Evolutionary conservation across 768 basidiomycete species (phyloP).

Genomic region (Porpolomopsis calyptriformis): DNA sequence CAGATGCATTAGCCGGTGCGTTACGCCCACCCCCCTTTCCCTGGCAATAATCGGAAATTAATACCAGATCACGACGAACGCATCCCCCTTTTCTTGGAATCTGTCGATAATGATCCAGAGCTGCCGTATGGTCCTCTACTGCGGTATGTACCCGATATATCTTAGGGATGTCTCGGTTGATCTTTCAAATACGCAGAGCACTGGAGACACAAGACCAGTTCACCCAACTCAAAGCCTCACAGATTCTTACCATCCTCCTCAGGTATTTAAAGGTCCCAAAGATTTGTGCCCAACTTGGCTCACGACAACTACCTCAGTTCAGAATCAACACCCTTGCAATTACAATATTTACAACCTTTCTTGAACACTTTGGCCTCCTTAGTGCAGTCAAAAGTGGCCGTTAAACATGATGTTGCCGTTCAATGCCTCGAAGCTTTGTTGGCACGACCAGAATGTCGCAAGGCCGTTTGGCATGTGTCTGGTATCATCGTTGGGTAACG

Average conservation of each 20-base stretch:
- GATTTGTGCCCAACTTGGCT: no score
- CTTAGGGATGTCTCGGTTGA: conserved; percentile 7
- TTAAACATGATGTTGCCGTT: conserved; percentile 81
- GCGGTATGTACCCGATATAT: conserved; percentile 32
- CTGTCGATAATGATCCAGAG: conserved; percentile 59
- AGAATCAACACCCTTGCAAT: conserved; percentile 37
- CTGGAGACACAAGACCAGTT: conserved; percentile 88
- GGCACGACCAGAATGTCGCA: conserved; percentile 68
- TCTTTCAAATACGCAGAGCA: conserved; percentile 34
- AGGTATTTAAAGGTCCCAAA: conserved; percentile 36
- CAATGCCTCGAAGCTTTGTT: conserved; percentile 84
- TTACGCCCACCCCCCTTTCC: conserved; percentile 7
- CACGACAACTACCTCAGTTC: no score
- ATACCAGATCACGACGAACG: conserved; percentile 76
- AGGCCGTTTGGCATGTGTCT: conserved; percentile 69
- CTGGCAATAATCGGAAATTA: no score
- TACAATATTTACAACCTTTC: conserved; percentile 49
- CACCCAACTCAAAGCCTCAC: conserved; percentile 80
- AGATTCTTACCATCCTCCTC: conserved; percentile 80
- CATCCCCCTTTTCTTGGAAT: conserved; percentile 59
- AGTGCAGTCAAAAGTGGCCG: conserved; percentile 46
- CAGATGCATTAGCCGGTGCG: conserved; percentile 76
- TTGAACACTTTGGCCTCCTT: conserved; percentile 48
- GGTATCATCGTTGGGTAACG: conserved; percentile 58
- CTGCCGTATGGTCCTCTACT: conserved; percentile 74